Conservation (phyloP, 2,329 filamentous ascomycete species). For the Aspergillus intermedius region DNA sequence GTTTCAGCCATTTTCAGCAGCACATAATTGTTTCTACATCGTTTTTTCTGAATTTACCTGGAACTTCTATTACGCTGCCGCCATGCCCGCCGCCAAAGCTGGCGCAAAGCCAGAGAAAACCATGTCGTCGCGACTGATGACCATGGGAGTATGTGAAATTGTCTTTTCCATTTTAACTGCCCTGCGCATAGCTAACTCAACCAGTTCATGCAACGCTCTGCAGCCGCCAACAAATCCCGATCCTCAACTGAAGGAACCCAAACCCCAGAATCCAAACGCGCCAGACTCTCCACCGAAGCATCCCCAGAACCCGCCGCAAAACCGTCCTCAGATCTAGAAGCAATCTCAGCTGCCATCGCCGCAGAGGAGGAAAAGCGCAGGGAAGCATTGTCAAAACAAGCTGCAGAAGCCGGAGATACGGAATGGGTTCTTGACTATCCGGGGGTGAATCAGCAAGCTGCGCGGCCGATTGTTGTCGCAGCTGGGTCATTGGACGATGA, state of each 20-base stretch:
- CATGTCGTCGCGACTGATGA: constrained; percentile 82
- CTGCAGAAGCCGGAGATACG: constrained; percentile 38
- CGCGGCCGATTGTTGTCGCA: constrained; percentile 23
- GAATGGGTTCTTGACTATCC: constrained; percentile 38
- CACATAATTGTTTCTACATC: neutral
- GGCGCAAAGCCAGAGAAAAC: constrained; percentile 55
- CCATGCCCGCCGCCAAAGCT: constrained; percentile 38
- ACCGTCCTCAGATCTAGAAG: constrained; percentile 30
- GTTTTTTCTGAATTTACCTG: neutral
- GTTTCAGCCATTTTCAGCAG: constrained; percentile 3
- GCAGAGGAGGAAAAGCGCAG: constrained; percentile 37
- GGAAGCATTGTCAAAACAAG: constrained; percentile 34
- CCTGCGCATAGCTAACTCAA: neutral
- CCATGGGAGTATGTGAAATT: constrained; percentile 64
- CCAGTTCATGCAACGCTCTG: constrained; percentile 85
- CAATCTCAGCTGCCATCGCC: constrained; percentile 35
- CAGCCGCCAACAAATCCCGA: constrained; percentile 50
- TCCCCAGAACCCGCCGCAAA: constrained; percentile 15
- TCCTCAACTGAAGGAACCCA: constrained; percentile 40
- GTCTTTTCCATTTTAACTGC: neutral
- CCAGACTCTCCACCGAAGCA: constrained; percentile 23
- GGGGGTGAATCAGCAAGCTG: constrained; percentile 9
- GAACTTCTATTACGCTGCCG: constrained; percentile 1
- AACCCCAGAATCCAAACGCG: constrained; percentile 30
- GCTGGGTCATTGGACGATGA: constrained; percentile 30